Evolutionary conservation across 352 stramenopile genomes (phyloP).

Genomic region (Phytophthora pinifolia): DNA sequence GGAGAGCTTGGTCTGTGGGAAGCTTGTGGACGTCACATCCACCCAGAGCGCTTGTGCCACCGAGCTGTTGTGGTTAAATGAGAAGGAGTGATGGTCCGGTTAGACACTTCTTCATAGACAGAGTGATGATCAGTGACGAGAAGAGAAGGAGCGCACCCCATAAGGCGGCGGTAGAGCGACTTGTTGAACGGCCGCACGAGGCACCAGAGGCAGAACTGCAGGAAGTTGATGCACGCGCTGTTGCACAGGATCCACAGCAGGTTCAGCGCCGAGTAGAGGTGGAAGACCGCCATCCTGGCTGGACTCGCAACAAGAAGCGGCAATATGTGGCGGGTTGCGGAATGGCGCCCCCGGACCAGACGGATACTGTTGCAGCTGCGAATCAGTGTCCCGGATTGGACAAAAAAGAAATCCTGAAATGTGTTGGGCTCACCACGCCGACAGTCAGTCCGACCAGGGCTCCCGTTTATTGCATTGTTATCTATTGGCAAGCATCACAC

Average conservation of each 20-base stretch:
- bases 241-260: slow-evolving; percentile 88
- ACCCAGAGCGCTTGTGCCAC: slow-evolving; percentile 81
- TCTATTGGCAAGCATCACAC: too few relatives aligned
- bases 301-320: not conserved
- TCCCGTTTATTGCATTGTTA: too few relatives aligned
- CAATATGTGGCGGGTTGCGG: slow-evolving; percentile 4
- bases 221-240: slow-evolving; percentile 75
- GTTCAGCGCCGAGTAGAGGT: slow-evolving; percentile 71
- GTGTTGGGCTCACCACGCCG: too few relatives aligned
- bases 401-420: too few relatives aligned
- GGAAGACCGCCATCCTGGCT: slow-evolving; percentile 57
- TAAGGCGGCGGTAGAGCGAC: slow-evolving; percentile 73
- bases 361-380: slow-evolving; percentile 23
- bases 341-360: slow-evolving; percentile 14
- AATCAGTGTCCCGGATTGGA: slow-evolving; percentile 10
- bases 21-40: slow-evolving; percentile 82
- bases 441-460: too few relatives aligned
- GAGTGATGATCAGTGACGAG: slow-evolving; percentile 15
- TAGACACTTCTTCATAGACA: slow-evolving; percentile 3
- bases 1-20: slow-evolving; percentile 82
- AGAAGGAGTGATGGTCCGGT: slow-evolving; percentile 2
- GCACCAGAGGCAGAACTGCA: slow-evolving; percentile 81
- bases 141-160: slow-evolving; percentile 43
- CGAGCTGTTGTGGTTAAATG: slow-evolving; percentile 27
- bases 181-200: slow-evolving; percentile 85